Evolutionary conservation across 495 filamentous ascomycete genomes (phyloP).

Genomic region (Hypomontagnella monticulosa): DNA sequence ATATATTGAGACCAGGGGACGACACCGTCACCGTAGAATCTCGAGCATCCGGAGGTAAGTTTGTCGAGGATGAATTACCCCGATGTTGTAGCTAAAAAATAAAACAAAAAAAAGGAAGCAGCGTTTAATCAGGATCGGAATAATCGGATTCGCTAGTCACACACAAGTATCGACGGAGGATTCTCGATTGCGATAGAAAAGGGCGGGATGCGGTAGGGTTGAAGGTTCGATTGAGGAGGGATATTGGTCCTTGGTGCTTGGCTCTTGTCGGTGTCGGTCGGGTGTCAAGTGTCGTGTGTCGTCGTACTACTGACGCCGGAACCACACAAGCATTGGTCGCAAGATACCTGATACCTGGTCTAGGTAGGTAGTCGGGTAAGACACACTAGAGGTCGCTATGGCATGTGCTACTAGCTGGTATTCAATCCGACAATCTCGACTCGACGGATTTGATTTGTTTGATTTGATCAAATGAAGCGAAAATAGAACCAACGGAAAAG

Average conservation of each 20-base stretch:
- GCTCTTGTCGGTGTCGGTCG: constrained; percentile 17
- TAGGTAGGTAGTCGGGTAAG: constrained; percentile 4
- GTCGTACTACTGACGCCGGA: constrained; percentile 30
- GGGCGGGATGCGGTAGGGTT: constrained; percentile 15
- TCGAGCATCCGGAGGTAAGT: constrained; percentile 45
- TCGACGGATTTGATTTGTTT: constrained; percentile 17
- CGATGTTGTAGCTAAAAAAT: constrained; percentile 30
- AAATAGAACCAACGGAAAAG: constrained; percentile 25
- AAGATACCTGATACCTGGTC: constrained; percentile 7
- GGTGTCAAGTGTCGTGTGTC: constrained; percentile 37
- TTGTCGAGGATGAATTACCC: constrained; percentile 43
- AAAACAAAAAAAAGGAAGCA: constrained; percentile 8
- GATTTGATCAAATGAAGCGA: constrained; percentile 1
- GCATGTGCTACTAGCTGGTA: constrained; percentile 1
- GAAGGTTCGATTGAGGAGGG: constrained; percentile 29
- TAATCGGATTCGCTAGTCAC: background rate
- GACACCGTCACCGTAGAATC: constrained; percentile 44
- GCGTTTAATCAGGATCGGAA: background rate
- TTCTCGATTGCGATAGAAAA: constrained; percentile 22
- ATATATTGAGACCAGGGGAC: constrained; percentile 40
- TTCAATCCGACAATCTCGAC: constrained; percentile 18
- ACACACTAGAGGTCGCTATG: constrained; percentile 17
- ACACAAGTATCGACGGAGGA: constrained; percentile 17
- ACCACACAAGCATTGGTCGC: constrained; percentile 14
- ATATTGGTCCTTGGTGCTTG: constrained; percentile 31